Base-by-base conservation (phyloP, 257 asterid genomes). In the Solanum rostratum region DNA sequence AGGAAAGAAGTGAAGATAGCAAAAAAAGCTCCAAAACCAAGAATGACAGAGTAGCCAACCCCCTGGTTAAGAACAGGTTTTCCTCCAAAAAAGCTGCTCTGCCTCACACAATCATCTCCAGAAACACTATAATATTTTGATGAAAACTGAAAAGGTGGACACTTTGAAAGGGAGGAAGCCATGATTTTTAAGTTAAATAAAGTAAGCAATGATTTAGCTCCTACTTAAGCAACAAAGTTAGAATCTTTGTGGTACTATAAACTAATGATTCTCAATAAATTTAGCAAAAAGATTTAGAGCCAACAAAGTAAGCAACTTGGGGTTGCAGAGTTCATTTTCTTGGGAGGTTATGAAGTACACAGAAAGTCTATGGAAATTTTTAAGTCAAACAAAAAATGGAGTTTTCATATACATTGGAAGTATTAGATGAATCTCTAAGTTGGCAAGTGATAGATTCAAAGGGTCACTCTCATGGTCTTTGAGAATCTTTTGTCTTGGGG, bases 1-100 rank as follows among this genome's bases (percentile, higher is more conserved):
- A 95, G 89, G 86, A 94, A 94, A 59, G 99, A 95, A 62, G 98
- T 95, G 68, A 93, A 94, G 88, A 93, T 91, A 0, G 97, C 99
- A 24, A 95, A 94, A 76, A 95, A 94, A 0, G 98, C 99, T 18
- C 99, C 99, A 83, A 95, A 94, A 2, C 99, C 99, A 69, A 95
- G 99, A 90, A 94, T 91, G 18, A 95, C 97, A 24, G 99, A 91
- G 57, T 95, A 94, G 2, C 98, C 99, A 85, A 94, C 92, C 0
- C 97, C 96, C 86, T 95, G 99, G 86, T 92, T 91, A 45, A 94
- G 93, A 85, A 92, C 96, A 0, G 98, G 82, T 85, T 95, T 90
- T 30, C 93, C 99, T 65, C 83, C 98, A 73, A 94, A 95, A 92
- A 94, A 95, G 78, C 96, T 94, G 91, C 81, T 87, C 41, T 95